Evolutionary conservation across 306 rosid genomes (phyloP).

Genomic region (Vachellia pachyceras): DNA sequence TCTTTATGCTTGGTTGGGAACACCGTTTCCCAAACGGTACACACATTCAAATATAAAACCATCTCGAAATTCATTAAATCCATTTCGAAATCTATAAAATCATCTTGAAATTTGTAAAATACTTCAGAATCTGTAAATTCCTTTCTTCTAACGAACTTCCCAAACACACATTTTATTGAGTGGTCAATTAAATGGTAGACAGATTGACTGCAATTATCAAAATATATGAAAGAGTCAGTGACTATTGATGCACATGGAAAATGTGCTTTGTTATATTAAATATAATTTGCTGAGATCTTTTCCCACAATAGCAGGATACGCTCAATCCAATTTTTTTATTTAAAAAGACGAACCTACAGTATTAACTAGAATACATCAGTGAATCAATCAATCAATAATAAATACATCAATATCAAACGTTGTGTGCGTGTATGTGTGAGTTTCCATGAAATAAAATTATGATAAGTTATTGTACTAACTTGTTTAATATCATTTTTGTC

Average conservation of each 20-base stretch:
- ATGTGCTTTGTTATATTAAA: neutral
- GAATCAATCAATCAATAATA: no score
- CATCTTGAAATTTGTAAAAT: no score
- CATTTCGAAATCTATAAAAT: no score
- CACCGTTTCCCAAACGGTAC: no score
- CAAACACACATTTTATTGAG: no score
- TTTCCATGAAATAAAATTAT: neutral
- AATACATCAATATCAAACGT: no score
- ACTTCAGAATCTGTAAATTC: no score
- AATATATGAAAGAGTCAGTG: neutral
- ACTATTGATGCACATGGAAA: neutral
- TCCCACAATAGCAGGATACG: neutral
- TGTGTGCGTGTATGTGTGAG: neutral
- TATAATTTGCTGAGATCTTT: neutral
- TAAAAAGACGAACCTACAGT: neutral
- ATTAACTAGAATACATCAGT: neutral
- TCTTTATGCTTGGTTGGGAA: no score
- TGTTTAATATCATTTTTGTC: no score
- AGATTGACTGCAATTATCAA: neutral
- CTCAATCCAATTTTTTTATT: neutral
- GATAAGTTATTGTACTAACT: neutral
- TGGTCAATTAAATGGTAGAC: neutral
- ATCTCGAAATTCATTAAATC: no score
- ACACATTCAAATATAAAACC: no score
- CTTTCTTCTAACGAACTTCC: no score